Percentiles rank a stretch among this genome's conserved stretches.
Evolutionary conservation across 2,329 filamentous ascomycete species (phyloP).

Genomic region (Geosmithia flava): DNA sequence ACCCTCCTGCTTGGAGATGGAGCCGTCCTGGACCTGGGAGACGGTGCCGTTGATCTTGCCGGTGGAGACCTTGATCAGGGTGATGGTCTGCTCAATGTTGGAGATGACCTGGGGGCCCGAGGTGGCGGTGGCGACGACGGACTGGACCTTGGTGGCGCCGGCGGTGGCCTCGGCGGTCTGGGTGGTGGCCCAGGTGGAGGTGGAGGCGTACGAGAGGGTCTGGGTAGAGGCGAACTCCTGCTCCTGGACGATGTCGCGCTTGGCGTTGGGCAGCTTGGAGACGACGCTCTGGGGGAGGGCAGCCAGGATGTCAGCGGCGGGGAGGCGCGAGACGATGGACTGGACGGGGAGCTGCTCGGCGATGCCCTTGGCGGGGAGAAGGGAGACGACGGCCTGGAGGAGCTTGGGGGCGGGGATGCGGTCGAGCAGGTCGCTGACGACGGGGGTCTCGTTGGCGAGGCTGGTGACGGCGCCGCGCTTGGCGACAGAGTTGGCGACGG

Average conservation of each 20-base stretch:
- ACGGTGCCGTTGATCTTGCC: not conserved
- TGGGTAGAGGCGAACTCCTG: not conserved
- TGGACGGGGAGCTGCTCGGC: slow-evolving; percentile 1
- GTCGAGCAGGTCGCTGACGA: slow-evolving; percentile 3
- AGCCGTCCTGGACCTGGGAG: slow-evolving; percentile 8
- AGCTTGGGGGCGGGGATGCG: slow-evolving; percentile 3
- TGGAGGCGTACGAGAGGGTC: not conserved
- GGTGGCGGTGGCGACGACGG: not conserved
- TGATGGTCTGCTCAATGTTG: not conserved
- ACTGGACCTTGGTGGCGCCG: no score
- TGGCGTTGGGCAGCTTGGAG: not conserved
- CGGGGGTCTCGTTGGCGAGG: not conserved
- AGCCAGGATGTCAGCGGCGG: slow-evolving; percentile 1
- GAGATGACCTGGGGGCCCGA: not conserved
- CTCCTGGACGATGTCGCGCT: not conserved
- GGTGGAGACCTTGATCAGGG: not conserved
- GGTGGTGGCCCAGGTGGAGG: not conserved
- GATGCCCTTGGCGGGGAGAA: slow-evolving; percentile 3
- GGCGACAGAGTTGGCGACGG: not conserved
- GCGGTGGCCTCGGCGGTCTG: not conserved
- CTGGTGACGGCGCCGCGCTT: not conserved
- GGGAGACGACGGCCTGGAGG: not conserved
- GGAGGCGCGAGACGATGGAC: slow-evolving; percentile 1
- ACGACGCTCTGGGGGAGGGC: slow-evolving; percentile 1
- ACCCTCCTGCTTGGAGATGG: slow-evolving; percentile 10